Evolutionary conservation across 495 filamentous ascomycete species (phyloP), one percentile per base, ranked within the genome.

Genomic region (Neurospora sp.): DNA sequence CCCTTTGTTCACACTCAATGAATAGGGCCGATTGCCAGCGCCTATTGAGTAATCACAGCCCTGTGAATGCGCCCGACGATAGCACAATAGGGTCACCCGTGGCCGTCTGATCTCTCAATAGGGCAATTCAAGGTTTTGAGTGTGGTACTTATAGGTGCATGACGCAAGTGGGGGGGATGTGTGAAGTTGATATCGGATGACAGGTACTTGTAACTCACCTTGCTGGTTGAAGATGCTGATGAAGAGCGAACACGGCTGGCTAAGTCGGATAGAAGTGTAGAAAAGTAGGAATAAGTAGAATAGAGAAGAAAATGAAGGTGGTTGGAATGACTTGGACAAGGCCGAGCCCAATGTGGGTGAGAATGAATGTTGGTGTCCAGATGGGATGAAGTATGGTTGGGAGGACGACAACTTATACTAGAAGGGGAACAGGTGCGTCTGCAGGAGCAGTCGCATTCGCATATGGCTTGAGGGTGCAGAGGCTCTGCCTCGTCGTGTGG

Each of bases 401-500:
- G 27, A 11, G 44, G 70, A 62, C 27, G 39, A 71, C 37, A 71
- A 71, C 44, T 44, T 46, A 44, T 71, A 71, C 39, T 18, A n/a
- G 10, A 31, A 31, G 37, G 40, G 69, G 27, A 40, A 39, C 37
- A n/a, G 70, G 14, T 31, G 71, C 8, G 71, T 59, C 71, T 38
- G 71, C 71, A 48, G 70, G 14, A n/a, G 41, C 54, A n/a, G 39
- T 35, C 14, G 41, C 42, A 62, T 35, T 38, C 69, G 27, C 31
- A 44, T 37, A 66, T 35, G 72, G 39, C 69, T 35, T 48, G 16
- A 73, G 59, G n/a, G 27, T 74, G 66, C 69, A 72, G 39, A 72
- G 73, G 70, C 71, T 37, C 69, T 78, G 78, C 77, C 35, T 62
- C 41, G 72, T 71, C 59, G 48, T 20, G 37, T 48, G 74, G 38